Conservation (phyloP, 2,329 filamentous ascomycete species). For the Colletotrichum somersetense region DNA sequence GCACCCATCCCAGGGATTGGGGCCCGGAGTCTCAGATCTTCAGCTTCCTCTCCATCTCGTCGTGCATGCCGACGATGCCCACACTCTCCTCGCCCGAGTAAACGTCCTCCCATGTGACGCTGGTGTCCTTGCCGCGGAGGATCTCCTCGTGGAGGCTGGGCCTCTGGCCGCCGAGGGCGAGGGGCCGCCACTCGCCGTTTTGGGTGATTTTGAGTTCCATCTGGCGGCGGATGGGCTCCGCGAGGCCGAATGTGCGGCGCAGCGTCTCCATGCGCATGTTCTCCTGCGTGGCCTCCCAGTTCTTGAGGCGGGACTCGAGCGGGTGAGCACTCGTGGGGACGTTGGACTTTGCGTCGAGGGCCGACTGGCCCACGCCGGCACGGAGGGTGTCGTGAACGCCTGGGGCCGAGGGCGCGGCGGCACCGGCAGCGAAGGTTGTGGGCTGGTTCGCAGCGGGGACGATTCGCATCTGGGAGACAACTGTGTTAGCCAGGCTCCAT, state of each 20-base stretch:
- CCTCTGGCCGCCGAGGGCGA: conserved; percentile 72
- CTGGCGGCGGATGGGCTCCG: conserved; percentile 89
- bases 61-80: conserved; percentile 80
- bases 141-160: conserved; percentile 89
- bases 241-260: conserved; percentile 88
- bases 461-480: conserved; percentile 76
- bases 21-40: conserved; percentile 70
- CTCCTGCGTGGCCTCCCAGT: conserved; percentile 93
- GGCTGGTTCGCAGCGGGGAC: conserved; percentile 78
- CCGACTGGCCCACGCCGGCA: conserved; percentile 78
- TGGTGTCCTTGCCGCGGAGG: conserved; percentile 80
- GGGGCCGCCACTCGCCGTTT: conserved; percentile 83
- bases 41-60: conserved; percentile 94
- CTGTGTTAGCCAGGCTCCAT: conserved; percentile 5
- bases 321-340: conserved; percentile 74
- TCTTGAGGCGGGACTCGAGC: conserved; percentile 88
- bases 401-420: conserved; percentile 88
- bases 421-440: conserved; percentile 74
- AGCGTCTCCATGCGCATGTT: conserved; percentile 88
- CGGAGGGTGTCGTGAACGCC: conserved; percentile 95
- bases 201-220: conserved; percentile 95
- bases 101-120: conserved; percentile 93
- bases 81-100: conserved; percentile 83
- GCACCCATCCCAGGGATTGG: conserved; percentile 22
- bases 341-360: conserved; percentile 61